These are phyloP conservation scores for Talaromyces liani DNA, from an alignment of 495 filamentous ascomycete genomes.

Conservation along the genomic window DNA sequence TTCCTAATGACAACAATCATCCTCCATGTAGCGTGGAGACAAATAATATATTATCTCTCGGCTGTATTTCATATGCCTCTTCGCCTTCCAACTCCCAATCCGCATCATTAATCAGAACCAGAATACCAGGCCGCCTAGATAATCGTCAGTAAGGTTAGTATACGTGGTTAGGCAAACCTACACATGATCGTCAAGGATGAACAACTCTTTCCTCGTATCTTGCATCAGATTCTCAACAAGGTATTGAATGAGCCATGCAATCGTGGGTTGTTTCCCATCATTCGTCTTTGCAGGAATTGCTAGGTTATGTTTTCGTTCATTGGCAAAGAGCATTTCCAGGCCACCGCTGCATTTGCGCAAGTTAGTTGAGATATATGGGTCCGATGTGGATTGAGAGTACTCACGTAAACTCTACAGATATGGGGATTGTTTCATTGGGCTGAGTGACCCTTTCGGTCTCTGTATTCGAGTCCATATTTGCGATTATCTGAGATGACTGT, in stretches of 20 bases:
- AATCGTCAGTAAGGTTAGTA: neutral
- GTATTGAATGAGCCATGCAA: slow-evolving; percentile 70
- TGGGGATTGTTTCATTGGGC: slow-evolving; percentile 26
- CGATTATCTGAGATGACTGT: neutral
- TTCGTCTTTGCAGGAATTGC: slow-evolving; percentile 56
- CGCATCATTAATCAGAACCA: slow-evolving; percentile 94
- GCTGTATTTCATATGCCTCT: slow-evolving; percentile 75
- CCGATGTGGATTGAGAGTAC: slow-evolving; percentile 15
- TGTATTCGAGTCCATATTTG: slow-evolving; percentile 3
- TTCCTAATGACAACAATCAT: slow-evolving; percentile 24
- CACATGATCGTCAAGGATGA: slow-evolving; percentile 83
- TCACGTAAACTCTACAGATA: slow-evolving; percentile 74
- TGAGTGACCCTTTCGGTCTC: neutral
- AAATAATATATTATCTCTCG: slow-evolving; percentile 83
- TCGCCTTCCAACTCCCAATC: slow-evolving; percentile 99
- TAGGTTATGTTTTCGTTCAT: slow-evolving; percentile 64
- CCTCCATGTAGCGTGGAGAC: slow-evolving; percentile 97
- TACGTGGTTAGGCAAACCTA: slow-evolving; percentile 38
- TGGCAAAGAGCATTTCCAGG: slow-evolving; percentile 89
- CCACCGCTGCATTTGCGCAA: slow-evolving; percentile 57
- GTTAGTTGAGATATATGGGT: slow-evolving; percentile 1
- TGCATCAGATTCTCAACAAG: slow-evolving; percentile 81
- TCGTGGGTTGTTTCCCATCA: slow-evolving; percentile 52
- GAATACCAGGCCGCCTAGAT: slow-evolving; percentile 82
- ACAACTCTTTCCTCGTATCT: slow-evolving; percentile 79